Evolutionary conservation across 192 early-diverging fungal species (phyloP).

Genomic region (Dissophora ornata): DNA sequence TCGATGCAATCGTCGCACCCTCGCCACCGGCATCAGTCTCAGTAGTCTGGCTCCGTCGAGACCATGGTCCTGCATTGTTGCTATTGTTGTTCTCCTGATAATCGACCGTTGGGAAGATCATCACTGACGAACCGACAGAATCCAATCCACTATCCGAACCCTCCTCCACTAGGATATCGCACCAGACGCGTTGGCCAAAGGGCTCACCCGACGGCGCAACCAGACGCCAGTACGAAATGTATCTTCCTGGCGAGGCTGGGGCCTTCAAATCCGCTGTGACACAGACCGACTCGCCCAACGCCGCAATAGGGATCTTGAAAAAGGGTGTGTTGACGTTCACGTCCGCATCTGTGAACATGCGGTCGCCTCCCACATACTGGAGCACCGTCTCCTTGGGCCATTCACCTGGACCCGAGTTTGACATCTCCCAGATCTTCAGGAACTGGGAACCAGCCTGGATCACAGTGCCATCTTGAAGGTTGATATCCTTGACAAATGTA

Average conservation of each 20-base stretch:
- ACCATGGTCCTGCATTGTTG: too few species aligned
- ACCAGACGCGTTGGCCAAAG: slow-evolving; percentile 78
- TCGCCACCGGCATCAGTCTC: not conserved
- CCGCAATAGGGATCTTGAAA: slow-evolving; percentile 59
- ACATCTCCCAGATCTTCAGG: slow-evolving; percentile 79
- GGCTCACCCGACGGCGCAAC: slow-evolving; percentile 65
- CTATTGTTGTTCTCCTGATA: slow-evolving; percentile 23
- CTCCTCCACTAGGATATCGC: slow-evolving; percentile 69
- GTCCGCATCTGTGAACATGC: slow-evolving; percentile 56
- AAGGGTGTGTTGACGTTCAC: slow-evolving; percentile 33
- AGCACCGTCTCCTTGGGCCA: slow-evolving; percentile 73
- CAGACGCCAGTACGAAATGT: slow-evolving; percentile 73
- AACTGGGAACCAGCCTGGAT: slow-evolving; percentile 66
- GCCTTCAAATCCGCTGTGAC: slow-evolving; percentile 75
- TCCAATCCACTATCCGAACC: slow-evolving; percentile 50
- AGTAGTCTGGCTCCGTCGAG: too few species aligned
- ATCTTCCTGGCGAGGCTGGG: slow-evolving; percentile 65
- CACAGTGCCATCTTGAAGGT: slow-evolving; percentile 70
- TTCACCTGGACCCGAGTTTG: slow-evolving; percentile 65
- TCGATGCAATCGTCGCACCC: not conserved
- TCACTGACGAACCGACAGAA: slow-evolving; percentile 52
- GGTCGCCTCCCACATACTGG: slow-evolving; percentile 66
- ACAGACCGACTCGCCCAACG: slow-evolving; percentile 63
- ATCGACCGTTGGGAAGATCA: slow-evolving; percentile 59
- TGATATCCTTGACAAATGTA: slow-evolving; percentile 74